These are phyloP conservation scores for Phytopythium kandeliae DNA, from an alignment of 352 stramenopile genomes.

Conservation along the genomic window DNA sequence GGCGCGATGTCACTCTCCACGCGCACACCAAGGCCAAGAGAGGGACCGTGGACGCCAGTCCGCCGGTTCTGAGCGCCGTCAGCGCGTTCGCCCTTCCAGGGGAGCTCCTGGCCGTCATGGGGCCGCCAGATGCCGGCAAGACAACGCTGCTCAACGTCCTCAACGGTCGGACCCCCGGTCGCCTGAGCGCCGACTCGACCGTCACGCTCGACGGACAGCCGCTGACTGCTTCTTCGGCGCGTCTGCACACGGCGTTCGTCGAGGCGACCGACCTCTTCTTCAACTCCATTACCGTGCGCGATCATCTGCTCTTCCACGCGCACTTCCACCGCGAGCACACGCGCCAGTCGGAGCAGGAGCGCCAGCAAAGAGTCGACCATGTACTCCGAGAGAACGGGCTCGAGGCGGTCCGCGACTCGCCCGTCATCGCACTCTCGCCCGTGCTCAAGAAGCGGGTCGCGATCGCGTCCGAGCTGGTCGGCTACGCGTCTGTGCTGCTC, in stretches of 20 bases:
- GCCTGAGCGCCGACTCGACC: conserved; percentile 27
- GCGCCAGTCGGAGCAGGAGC: conserved; percentile 9
- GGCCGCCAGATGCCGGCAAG: conserved; percentile 72
- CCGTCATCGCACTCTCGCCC: conserved; percentile 59
- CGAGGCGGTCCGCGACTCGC: conserved; percentile 25
- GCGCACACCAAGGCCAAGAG: background rate
- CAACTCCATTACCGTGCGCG: conserved; percentile 74
- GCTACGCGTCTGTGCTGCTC: conserved; percentile 63
- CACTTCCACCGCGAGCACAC: conserved; percentile 43
- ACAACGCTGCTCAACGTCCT: conserved; percentile 92
- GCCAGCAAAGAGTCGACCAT: conserved; percentile 17
- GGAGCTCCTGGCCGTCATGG: conserved; percentile 54
- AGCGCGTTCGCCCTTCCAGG: conserved; percentile 34
- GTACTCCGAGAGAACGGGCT: conserved; percentile 45
- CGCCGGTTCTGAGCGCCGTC: conserved; percentile 40
- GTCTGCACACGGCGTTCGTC: conserved; percentile 51
- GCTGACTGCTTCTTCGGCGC: conserved; percentile 11
- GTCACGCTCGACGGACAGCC: conserved; percentile 54
- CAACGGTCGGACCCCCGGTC: conserved; percentile 65
- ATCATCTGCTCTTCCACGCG: conserved; percentile 83
- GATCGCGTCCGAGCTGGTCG: conserved; percentile 73
- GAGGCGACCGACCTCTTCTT: conserved; percentile 89
- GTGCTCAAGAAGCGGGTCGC: conserved; percentile 72
- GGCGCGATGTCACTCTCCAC: background rate
- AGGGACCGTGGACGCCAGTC: conserved; percentile 11